Conservation (phyloP, 495 filamentous ascomycete species). For the Penicillium psychrofluorescens region DNA sequence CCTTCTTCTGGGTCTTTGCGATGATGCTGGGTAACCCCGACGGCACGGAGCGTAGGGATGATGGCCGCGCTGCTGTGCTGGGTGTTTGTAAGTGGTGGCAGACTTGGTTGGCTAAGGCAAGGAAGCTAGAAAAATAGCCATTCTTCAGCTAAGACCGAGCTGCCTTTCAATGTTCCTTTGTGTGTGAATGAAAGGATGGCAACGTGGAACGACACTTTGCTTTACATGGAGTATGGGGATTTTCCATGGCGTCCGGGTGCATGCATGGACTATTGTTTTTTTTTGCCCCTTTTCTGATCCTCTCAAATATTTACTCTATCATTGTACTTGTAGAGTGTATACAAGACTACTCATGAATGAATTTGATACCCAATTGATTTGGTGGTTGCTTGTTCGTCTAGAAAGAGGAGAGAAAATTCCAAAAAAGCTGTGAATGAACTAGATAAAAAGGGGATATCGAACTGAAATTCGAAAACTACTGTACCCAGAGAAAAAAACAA, state of each 20-base stretch:
- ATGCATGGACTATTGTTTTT: neutral
- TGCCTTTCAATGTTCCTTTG: too few species aligned
- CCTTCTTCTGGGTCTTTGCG: constrained; percentile 57
- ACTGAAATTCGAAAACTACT: too few species aligned
- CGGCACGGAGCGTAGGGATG: constrained; percentile 54
- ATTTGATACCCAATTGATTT: constrained; percentile 16
- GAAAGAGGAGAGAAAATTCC: too few species aligned
- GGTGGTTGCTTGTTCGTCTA: too few species aligned
- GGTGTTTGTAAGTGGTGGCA: constrained; percentile 58
- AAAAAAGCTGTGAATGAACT: too few species aligned
- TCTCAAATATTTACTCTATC: neutral
- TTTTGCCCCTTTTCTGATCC: constrained; percentile 2
- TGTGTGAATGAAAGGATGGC: neutral
- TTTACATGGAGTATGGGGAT: neutral
- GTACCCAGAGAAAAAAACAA: too few species aligned
- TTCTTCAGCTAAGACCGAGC: too few species aligned
- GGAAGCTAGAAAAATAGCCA: constrained; percentile 13
- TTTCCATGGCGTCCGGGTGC: neutral
- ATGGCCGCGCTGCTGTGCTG: constrained; percentile 53
- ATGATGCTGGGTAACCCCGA: constrained; percentile 56
- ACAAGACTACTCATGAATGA: constrained; percentile 5
- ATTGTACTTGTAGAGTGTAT: constrained; percentile 11
- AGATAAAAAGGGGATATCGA: too few species aligned
- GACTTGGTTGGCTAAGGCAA: constrained; percentile 42
- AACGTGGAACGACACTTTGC: neutral